These are phyloP conservation scores for Aspergillus unguis DNA, from an alignment of 2,329 filamentous ascomycete genomes.

Conservation along the genomic window DNA sequence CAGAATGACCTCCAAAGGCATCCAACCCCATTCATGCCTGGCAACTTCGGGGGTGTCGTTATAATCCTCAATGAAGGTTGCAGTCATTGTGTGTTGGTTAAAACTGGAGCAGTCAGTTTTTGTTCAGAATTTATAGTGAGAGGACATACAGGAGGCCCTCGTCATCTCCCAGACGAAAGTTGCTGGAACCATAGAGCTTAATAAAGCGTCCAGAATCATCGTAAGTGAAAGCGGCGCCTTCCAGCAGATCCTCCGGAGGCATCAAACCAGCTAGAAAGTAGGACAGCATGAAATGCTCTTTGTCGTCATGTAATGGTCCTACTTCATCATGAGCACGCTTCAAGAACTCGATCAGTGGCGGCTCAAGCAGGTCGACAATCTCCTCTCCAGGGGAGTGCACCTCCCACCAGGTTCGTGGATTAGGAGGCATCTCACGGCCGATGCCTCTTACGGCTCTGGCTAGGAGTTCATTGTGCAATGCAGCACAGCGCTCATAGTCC, in stretches of 20 bases:
- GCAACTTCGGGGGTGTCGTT: constrained; percentile 1
- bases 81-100: constrained; percentile 11
- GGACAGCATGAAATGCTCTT: no score
- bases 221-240: no score
- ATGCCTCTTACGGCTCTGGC: not conserved
- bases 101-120: constrained; percentile 3
- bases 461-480: not conserved
- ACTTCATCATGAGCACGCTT: constrained; percentile 10
- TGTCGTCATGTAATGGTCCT: no score
- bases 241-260: no score
- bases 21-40: constrained; percentile 11
- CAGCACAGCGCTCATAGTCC: not conserved
- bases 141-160: constrained; percentile 7
- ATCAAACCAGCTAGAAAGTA: no score
- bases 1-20: constrained; percentile 13
- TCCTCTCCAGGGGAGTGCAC: not conserved
- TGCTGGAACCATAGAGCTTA: constrained; percentile 10
- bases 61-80: constrained; percentile 10
- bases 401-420: constrained; percentile 12
- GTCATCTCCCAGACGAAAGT: constrained; percentile 9
- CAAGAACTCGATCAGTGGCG: constrained; percentile 11
- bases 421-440: constrained; percentile 3
- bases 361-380: constrained; percentile 5
- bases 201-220: not conserved
- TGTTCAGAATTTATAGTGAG: no score